Evolutionary conservation across 2,329 filamentous ascomycete genomes (phyloP).

Genomic region (Diaporthe helianthi): DNA sequence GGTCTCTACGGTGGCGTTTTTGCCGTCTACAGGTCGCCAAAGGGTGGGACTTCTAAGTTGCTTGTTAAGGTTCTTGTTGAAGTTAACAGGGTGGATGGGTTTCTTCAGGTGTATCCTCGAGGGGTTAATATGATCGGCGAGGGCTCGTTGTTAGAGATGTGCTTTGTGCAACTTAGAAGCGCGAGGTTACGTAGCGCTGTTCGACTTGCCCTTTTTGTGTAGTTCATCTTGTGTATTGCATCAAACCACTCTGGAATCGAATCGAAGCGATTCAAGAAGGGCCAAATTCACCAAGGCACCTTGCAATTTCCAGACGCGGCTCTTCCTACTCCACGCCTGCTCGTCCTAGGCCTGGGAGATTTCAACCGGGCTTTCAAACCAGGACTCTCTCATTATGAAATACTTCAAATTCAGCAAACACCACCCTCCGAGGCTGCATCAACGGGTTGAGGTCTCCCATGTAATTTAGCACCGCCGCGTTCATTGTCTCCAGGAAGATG

Average conservation of each 20-base stretch:
- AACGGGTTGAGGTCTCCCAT: conserved; percentile 32
- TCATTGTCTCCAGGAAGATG: conserved; percentile 31
- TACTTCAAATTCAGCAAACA: conserved; percentile 52
- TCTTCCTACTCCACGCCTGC: conserved; percentile 33
- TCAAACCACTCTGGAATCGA: conserved; percentile 48
- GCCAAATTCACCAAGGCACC: conserved; percentile 39
- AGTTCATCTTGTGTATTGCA: conserved; percentile 45
- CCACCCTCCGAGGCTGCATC: conserved; percentile 40
- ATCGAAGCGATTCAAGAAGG: conserved; percentile 45
- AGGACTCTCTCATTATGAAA: conserved; percentile 52
- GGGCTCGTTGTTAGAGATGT: conserved; percentile 57
- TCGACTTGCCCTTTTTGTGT: conserved; percentile 47
- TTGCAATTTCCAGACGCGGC: conserved; percentile 29
- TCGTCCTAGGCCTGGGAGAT: conserved; percentile 48
- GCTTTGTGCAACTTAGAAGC: conserved; percentile 56
- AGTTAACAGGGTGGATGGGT: conserved; percentile 46
- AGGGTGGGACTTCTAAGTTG: conserved; percentile 49
- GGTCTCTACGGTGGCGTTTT: conserved; percentile 51
- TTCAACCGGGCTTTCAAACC: conserved; percentile 48
- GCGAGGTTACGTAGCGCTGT: conserved; percentile 49
- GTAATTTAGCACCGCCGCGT: conserved; percentile 23
- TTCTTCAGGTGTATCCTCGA: conserved; percentile 53
- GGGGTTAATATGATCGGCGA: conserved; percentile 52
- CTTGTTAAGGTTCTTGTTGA: conserved; percentile 38
- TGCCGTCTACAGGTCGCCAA: conserved; percentile 58